Conservation (phyloP, 78 protist species). For the Dictyostelium brefeldianum region DNA sequence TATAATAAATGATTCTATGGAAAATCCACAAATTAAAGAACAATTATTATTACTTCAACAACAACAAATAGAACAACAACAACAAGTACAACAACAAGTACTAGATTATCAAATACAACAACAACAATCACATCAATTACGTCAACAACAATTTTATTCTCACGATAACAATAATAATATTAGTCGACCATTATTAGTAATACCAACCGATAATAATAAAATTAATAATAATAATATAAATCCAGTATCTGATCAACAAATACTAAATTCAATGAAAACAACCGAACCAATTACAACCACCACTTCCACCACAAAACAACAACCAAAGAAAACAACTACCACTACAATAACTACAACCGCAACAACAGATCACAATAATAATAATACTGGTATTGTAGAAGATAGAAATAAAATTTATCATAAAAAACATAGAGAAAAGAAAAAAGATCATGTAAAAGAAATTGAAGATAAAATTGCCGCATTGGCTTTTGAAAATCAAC, state of each 20-base stretch:
- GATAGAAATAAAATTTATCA: constrained; percentile 15
- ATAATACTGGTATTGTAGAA: no score
- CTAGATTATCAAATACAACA: background rate
- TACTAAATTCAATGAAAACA: background rate
- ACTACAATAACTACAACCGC: no score
- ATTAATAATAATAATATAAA: background rate
- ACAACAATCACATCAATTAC: background rate
- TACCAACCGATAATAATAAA: no score
- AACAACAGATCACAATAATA: background rate
- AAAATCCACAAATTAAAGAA: no score
- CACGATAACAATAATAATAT: no score
- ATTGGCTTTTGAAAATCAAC: constrained; percentile 58
- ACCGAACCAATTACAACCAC: no score
- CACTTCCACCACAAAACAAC: background rate
- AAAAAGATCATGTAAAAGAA: constrained; percentile 49
- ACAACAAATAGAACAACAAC: constrained; percentile 30
- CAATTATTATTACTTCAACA: no score
- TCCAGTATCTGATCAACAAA: background rate
- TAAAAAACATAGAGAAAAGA: constrained; percentile 55
- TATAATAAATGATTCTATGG: no score
- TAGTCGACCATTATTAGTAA: background rate
- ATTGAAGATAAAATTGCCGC: constrained; percentile 52
- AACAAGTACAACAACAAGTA: background rate
- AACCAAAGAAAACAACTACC: background rate
- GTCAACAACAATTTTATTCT: constrained; percentile 4